Evolutionary conservation across 495 filamentous ascomycete genomes (phyloP).

Genomic region (Aspergillus homomorphus): DNA sequence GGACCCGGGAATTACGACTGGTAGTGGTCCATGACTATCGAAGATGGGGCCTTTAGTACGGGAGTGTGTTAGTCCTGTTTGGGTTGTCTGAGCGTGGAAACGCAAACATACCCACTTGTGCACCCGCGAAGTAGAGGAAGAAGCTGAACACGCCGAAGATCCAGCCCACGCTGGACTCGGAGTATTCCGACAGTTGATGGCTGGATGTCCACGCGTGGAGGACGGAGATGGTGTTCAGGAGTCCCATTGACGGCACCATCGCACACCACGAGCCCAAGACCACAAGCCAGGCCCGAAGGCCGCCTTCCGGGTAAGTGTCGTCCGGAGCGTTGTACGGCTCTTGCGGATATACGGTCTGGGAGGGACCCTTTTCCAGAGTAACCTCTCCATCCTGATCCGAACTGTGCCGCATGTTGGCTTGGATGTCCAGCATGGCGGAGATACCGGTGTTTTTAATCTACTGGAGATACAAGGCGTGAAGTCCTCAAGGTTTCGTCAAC

Average conservation of each 20-base stretch:
- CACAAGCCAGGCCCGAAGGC: conserved; percentile 61
- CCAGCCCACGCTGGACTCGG: conserved; percentile 65
- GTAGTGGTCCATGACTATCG: conserved; percentile 26
- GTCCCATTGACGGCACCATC: conserved; percentile 60
- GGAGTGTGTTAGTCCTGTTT: neutral
- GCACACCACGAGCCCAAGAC: conserved; percentile 63
- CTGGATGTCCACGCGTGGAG: conserved; percentile 56
- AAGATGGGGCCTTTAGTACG: conserved; percentile 29
- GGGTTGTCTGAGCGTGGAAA: too few species aligned
- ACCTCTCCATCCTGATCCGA: neutral
- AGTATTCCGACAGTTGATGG: conserved; percentile 53
- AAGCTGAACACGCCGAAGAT: conserved; percentile 68
- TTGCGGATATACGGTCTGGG: neutral
- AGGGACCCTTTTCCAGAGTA: neutral
- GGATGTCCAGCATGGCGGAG: neutral
- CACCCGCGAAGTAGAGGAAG: conserved; percentile 50
- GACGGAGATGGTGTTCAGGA: conserved; percentile 66
- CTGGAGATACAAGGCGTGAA: neutral
- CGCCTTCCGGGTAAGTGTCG: conserved; percentile 60
- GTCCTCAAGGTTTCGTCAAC: neutral
- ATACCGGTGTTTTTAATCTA: neutral
- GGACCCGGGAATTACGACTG: conserved; percentile 28
- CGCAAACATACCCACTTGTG: conserved; percentile 26
- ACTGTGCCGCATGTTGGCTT: neutral
- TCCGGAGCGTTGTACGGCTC: neutral